Evolutionary conservation across 106 monocot genomes (phyloP), one percentile per base, ranked within the genome.

Genomic region (Agapanthus africanus): DNA sequence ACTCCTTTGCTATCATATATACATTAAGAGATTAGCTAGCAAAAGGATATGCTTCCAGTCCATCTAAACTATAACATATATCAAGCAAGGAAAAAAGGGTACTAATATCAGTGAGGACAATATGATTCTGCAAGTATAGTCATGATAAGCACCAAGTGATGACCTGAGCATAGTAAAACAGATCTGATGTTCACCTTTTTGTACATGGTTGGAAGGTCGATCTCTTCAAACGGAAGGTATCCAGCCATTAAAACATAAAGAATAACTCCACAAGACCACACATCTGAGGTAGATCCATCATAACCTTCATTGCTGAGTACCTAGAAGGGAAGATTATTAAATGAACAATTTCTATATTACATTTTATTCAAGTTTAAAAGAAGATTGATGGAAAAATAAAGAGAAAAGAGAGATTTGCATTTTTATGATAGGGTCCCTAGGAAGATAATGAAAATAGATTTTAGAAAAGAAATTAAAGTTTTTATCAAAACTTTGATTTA

Each of bases 211-310:
- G 80, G 70, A 75, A 95, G 79, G 77, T 95, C 85, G 57, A 37
- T 54, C 54, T 95, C 95, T 64, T 86, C 81, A 73, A 95, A 95
- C 16, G 95, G 91, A 74, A 95, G 91, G 47, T 83, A 91, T n/a
- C 95, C 95, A 63, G 95, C 95, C 91, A 91, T 91, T 70, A 95
- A 69, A 71, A 95, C 85, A 78, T 49, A 95, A 22, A 95, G 81
- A 54, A 95, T 91, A 31, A 95, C 95, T 33, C 95, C 95, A 74
- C 95, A 95, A 38, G 95, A 91, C 95, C 95, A 95, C 21, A 95
- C 40, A 79, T 95, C 95, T 60, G 91, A 85, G 50, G 88, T 77
- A 81, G 91, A 81, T 67, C 95, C 95, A 79, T 88, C 81, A 80
- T 95, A 95, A 49, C 95, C 95, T 74, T 84, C 59, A 60, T 85